These are phyloP conservation scores for Phytophthora quininea DNA, from an alignment of 352 stramenopile species.

Conservation along the genomic window DNA sequence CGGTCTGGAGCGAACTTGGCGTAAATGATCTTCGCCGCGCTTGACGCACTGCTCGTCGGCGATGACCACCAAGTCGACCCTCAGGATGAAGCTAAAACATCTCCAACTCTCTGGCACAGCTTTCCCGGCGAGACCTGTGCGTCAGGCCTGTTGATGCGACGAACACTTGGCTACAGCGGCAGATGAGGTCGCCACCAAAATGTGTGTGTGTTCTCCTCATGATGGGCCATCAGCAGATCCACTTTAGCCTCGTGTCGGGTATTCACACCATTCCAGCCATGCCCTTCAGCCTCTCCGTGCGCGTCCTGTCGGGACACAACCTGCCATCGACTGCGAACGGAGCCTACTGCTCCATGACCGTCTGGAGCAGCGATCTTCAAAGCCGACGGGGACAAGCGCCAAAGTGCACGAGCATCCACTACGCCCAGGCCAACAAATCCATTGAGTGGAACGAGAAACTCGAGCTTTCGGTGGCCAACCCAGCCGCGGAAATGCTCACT, in stretches of 20 bases:
- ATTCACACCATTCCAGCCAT: not conserved
- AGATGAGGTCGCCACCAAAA: not conserved
- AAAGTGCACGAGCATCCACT: conserved; percentile 25
- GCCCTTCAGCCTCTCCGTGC: conserved; percentile 14
- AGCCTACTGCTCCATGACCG: conserved; percentile 23
- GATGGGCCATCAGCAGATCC: not conserved
- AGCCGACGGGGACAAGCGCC: conserved; percentile 5
- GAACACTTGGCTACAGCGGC: not conserved
- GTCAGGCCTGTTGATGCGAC: not conserved
- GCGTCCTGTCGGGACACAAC: conserved; percentile 19
- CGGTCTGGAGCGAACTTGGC: too few relatives aligned
- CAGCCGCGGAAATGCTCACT: conserved; percentile 18
- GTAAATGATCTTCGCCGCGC: too few relatives aligned
- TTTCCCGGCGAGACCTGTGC: not conserved
- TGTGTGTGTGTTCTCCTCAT: not conserved
- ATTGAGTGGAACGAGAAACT: conserved; percentile 33
- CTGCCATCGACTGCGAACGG: conserved; percentile 6
- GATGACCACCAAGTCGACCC: too few relatives aligned
- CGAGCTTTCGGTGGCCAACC: conserved; percentile 13
- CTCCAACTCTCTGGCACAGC: not conserved
- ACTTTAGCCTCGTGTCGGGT: not conserved
- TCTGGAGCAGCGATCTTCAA: conserved; percentile 21
- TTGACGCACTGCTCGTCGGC: too few relatives aligned
- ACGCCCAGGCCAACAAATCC: not conserved
- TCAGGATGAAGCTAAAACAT: too few relatives aligned